Base-by-base conservation (phyloP, 2,329 filamentous ascomycete species). In the Xylariales sp. region DNA sequence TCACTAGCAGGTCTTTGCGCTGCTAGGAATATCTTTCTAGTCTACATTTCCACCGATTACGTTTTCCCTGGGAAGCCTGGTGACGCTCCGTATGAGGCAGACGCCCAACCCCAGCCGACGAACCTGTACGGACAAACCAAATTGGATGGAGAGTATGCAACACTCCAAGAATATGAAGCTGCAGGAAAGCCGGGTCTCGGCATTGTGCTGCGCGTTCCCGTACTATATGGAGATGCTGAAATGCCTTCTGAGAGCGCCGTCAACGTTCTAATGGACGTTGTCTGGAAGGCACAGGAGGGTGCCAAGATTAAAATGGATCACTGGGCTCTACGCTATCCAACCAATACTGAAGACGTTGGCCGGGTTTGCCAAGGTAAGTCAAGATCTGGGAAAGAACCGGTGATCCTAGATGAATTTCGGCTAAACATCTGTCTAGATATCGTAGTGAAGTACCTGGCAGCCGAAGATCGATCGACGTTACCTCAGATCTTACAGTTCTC, bases 321-420 rank as follows among this genome's bases (percentile, higher is more conserved):
- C 59, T 95, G 88, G 81, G 82, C 86, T 2, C 65, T 85, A 35
- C 76, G 89, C 19, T 95, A 88, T 63, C 89, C 89, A 7, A 95
- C 89, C 6, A 93, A 93, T 57, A 95, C 88, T 0, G 83, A 88
- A 56, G 90, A 95, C 54, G 83, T 95, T 14, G 88, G 74, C 14
- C 74, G 90, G 27, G 85, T 95, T 31, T 85, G 81, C 51, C 72
- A 80, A 44, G 78, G 78, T 81, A 66, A 49, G 68, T 46, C 50
- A 39, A 13, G n/a, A n/a, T n/a, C n/a, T n/a, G n/a, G n/a, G n/a
- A n/a, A n/a, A n/a, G n/a, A n/a, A n/a, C n/a, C n/a, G n/a, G n/a
- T n/a, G n/a, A n/a, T n/a, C n/a, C n/a, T n/a, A n/a, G n/a, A n/a
- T n/a, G n/a, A n/a, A n/a, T n/a, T n/a, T n/a, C n/a, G n/a, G n/a